Conservation (phyloP, 495 filamentous ascomycete species). For the Aspergillus egyptiacus region DNA sequence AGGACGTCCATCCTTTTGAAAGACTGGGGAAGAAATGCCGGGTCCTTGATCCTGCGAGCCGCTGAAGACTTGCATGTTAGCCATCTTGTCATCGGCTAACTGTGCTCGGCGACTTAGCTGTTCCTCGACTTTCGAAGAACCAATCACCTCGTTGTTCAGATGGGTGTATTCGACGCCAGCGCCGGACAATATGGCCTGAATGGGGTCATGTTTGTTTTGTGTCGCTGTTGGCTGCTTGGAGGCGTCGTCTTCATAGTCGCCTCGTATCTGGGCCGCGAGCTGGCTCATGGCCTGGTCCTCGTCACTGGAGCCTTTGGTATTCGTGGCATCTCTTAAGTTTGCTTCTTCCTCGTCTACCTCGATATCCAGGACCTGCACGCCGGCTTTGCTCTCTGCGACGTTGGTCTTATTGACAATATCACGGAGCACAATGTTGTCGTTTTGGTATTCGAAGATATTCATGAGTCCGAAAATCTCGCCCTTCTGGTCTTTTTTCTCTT, state of each 20-base stretch:
- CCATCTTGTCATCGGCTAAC: constrained; percentile 49
- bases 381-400: constrained; percentile 84
- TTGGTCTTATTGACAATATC: constrained; percentile 98
- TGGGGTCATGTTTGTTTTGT: constrained; percentile 58
- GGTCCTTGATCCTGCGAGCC: constrained; percentile 25
- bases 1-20: constrained; percentile 19
- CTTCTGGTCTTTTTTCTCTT: constrained; percentile 71
- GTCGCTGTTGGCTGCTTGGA: background rate
- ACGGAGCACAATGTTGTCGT: constrained; percentile 70
- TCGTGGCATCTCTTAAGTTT: constrained; percentile 22
- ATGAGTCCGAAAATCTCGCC: constrained; percentile 90
- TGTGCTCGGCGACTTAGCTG: constrained; percentile 70
- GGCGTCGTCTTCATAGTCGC: constrained; percentile 30
- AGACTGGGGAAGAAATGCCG: constrained; percentile 9
- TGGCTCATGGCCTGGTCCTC: constrained; percentile 68
- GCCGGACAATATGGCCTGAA: constrained; percentile 81
- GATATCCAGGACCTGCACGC: constrained; percentile 70
- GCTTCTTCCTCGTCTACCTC: constrained; percentile 58
- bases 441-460: constrained; percentile 82
- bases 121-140: constrained; percentile 78
- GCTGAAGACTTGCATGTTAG: constrained; percentile 47
- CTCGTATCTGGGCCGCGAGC: constrained; percentile 64
- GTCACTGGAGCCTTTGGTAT: constrained; percentile 23
- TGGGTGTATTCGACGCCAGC: constrained; percentile 95
- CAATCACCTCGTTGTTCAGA: constrained; percentile 93